Percentiles rank a stretch among this genome's conserved stretches.
Evolutionary conservation across 1,284 basidiomycete genomes (phyloP).

Genomic region (Trichosporon faecale): DNA sequence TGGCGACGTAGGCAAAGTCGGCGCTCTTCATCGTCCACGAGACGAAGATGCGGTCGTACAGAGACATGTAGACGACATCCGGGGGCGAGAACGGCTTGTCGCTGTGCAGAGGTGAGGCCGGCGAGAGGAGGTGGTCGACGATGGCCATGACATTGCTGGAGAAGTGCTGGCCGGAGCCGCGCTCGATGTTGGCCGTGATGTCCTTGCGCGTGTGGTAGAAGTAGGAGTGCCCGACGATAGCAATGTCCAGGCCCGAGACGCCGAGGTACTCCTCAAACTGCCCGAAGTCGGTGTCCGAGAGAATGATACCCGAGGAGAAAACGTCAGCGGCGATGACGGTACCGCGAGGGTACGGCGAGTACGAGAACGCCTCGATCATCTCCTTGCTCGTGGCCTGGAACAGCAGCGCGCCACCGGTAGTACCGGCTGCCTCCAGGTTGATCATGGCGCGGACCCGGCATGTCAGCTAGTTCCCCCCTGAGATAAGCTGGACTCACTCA

Average conservation of each 20-base stretch:
- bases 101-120: constrained; percentile 40
- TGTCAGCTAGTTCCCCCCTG: not conserved
- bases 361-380: constrained; percentile 88
- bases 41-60: constrained; percentile 66
- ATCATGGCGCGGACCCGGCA: constrained; percentile 71
- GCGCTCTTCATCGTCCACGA: constrained; percentile 69
- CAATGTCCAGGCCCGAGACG: constrained; percentile 85
- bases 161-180: constrained; percentile 67
- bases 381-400: constrained; percentile 94
- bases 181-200: constrained; percentile 35
- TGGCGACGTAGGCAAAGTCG: constrained; percentile 63
- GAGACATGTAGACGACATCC: constrained; percentile 66
- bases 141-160: constrained; percentile 84
- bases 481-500: constrained; percentile 57
- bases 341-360: constrained; percentile 82
- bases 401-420: constrained; percentile 79
- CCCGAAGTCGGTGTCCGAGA: constrained; percentile 90
- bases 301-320: constrained; percentile 85
- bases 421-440: constrained; percentile 68
- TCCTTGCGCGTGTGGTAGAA: constrained; percentile 76
- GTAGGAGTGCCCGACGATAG: constrained; percentile 82
- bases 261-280: constrained; percentile 91
- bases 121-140: constrained; percentile 67
- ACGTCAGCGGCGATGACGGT: constrained; percentile 91
- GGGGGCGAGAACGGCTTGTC: constrained; percentile 43